A percentile compares a stretch with the other conserved stretches of the same genome.
Evolutionary conservation across 2,329 filamentous ascomycete species (phyloP).

Genomic region (Penicillium sp.): DNA sequence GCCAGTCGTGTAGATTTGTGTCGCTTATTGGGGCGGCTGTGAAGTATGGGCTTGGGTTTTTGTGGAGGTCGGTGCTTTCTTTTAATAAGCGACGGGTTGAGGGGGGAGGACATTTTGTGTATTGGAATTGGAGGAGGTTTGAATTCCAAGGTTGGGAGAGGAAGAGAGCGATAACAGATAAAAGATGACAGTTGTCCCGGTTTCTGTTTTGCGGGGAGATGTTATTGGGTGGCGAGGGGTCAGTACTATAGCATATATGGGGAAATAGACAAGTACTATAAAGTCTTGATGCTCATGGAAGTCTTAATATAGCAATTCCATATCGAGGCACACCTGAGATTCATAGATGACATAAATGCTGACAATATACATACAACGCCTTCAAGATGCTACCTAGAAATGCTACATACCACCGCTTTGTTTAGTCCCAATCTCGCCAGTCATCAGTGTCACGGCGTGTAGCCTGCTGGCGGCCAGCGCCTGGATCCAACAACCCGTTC

Average conservation of each 20-base stretch:
- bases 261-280: neutral
- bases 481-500: slow-evolving; percentile 19
- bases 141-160: neutral
- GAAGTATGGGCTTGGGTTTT: slow-evolving; percentile 78
- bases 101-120: slow-evolving; percentile 29
- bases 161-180: neutral
- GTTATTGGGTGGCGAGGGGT: neutral
- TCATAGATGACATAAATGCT: neutral
- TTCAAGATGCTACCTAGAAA: slow-evolving; percentile 1
- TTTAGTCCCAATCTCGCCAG: slow-evolving; percentile 43
- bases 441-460: slow-evolving; percentile 30
- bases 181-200: neutral
- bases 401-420: slow-evolving; percentile 15
- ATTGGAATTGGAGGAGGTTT: neutral
- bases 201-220: neutral
- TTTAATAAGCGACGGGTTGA: slow-evolving; percentile 55
- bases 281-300: neutral
- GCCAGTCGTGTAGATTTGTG: slow-evolving; percentile 94
- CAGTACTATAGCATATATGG: neutral
- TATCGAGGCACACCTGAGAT: neutral
- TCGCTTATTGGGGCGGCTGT: slow-evolving; percentile 76
- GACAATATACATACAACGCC: slow-evolving; percentile 2
- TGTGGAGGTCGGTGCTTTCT: slow-evolving; percentile 83
- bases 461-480: slow-evolving; percentile 12
- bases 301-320: neutral